Percentiles rank a stretch among this genome's conserved stretches.
Conservation (phyloP, 2,329 filamentous ascomycete genomes). For the Aspergillus quadricinctus region DNA sequence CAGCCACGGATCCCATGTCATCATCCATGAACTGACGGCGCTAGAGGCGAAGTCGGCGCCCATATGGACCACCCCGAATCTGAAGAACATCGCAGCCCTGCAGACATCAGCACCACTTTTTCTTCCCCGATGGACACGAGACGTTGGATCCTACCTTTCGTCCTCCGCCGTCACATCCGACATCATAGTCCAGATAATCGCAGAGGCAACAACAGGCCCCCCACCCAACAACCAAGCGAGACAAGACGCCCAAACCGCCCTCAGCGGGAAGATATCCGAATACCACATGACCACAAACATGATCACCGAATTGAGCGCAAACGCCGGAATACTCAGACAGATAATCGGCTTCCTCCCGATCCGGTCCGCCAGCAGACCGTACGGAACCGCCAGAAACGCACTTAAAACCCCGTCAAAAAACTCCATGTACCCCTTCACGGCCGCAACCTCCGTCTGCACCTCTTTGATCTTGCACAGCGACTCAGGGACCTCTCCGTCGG, state of each 20-base stretch:
- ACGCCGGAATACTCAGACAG: slow-evolving; percentile 39
- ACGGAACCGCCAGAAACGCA: slow-evolving; percentile 46
- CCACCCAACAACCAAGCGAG: slow-evolving; percentile 45
- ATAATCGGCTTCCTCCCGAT: slow-evolving; percentile 46
- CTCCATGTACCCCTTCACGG: slow-evolving; percentile 48
- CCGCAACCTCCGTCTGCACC: slow-evolving; percentile 47
- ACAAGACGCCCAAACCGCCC: slow-evolving; percentile 47
- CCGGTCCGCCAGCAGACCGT: slow-evolving; percentile 47
- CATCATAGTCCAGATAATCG: slow-evolving; percentile 49
- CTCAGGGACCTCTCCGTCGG: slow-evolving; percentile 43
- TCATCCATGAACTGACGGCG: slow-evolving; percentile 37
- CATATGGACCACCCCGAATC: slow-evolving; percentile 37
- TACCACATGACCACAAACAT: slow-evolving; percentile 34
- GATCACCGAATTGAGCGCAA: slow-evolving; percentile 33
- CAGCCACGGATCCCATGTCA: slow-evolving; percentile 39
- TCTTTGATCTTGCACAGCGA: slow-evolving; percentile 47
- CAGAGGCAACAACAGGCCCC: slow-evolving; percentile 44
- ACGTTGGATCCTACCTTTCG: slow-evolving; percentile 30
- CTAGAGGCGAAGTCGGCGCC: slow-evolving; percentile 37
- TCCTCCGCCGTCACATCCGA: slow-evolving; percentile 47
- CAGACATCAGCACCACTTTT: slow-evolving; percentile 18
- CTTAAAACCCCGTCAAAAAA: slow-evolving; percentile 44
- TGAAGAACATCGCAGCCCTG: slow-evolving; percentile 40
- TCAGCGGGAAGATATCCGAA: slow-evolving; percentile 40
- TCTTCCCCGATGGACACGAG: slow-evolving; percentile 8